Percentiles rank a stretch among this genome's conserved stretches.
phyloP scores from a whole-genome alignment of 176 grass and related monocot species.

The Zea mays region Zm-B73-REFERENCE-NAM-5.0 NC_050097.1:21843001-21843500 shows the following conservation, averaged over 20 bases:
- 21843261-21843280: not conserved
- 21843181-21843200: too few species aligned
- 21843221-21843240: not conserved
- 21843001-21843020: slow-evolving; percentile 60
- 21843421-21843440: not conserved
- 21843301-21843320: not conserved
- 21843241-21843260: not conserved
- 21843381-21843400: not conserved
- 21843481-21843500: not conserved
- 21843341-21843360: not conserved
- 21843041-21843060: slow-evolving; percentile 57
- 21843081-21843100: not conserved
- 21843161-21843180: not conserved
- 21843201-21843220: not conserved
- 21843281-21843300: not conserved
- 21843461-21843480: not conserved
- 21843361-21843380: not conserved
- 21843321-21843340: slow-evolving; percentile 2
- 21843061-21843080: not conserved
- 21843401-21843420: not conserved
- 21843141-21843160: not conserved
- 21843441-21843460: not conserved
- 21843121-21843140: not conserved
- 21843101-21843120: not conserved
- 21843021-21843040: slow-evolving; percentile 63